Conservation (phyloP, 805 yeast genomes). For the Ogataea salicorniae region DNA sequence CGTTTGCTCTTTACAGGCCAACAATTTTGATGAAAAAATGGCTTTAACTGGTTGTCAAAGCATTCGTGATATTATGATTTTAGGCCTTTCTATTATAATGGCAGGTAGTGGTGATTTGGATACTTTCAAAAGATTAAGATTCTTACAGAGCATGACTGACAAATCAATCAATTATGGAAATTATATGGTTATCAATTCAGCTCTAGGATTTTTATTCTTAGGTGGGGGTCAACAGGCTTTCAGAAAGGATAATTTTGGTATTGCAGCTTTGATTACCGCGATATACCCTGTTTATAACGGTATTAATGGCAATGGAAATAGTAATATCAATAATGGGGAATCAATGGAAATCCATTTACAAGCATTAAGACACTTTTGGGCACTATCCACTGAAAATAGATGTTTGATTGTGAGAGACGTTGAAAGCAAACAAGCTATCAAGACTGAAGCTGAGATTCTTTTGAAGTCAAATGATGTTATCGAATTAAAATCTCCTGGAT, state of each 20-base stretch:
- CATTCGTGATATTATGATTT: slow-evolving; percentile 52
- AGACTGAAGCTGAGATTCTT: slow-evolving; percentile 34
- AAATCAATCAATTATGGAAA: slow-evolving; percentile 51
- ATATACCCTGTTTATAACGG: slow-evolving; percentile 64
- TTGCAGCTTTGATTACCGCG: slow-evolving; percentile 67
- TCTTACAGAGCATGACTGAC: slow-evolving; percentile 54
- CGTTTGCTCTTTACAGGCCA: slow-evolving; percentile 37
- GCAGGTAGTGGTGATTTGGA: slow-evolving; percentile 90
- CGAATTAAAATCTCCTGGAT: slow-evolving; percentile 52
- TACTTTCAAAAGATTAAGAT: slow-evolving; percentile 65
- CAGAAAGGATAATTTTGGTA: slow-evolving; percentile 52
- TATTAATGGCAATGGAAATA: slow-evolving; percentile 18
- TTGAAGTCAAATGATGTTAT: slow-evolving; percentile 34
- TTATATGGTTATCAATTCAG: slow-evolving; percentile 72
- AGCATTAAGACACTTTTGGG: slow-evolving; percentile 89
- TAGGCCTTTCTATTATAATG: slow-evolving; percentile 70
- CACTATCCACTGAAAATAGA: slow-evolving; percentile 71
- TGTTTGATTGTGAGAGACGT: slow-evolving; percentile 77
- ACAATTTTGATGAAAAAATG: slow-evolving; percentile 53
- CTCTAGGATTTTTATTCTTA: slow-evolving; percentile 80
- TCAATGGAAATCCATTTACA: slow-evolving; percentile 66
- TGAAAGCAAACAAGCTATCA: slow-evolving; percentile 50
- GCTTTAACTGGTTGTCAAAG: slow-evolving; percentile 49
- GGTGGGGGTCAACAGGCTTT: slow-evolving; percentile 93
- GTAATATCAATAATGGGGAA: slow-evolving; percentile 13